Evolutionary conservation across 306 rosid species (phyloP).

Genomic region (Casuarina equisetifolia): DNA sequence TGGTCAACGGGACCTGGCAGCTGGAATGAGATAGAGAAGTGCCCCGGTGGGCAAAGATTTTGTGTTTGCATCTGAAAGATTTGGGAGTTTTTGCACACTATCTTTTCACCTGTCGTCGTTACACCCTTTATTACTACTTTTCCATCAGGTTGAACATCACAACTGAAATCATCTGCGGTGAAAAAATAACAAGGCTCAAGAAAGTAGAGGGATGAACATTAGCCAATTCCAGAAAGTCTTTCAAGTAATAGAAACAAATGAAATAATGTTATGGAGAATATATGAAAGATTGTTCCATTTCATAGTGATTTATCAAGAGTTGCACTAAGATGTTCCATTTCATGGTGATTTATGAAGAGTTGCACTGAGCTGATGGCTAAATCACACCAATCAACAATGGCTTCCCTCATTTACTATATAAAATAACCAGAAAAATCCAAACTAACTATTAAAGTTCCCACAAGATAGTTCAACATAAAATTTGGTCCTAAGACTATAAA

Average conservation of each 20-base stretch:
- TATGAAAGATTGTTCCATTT: neutral
- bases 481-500: neutral
- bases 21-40: constrained; percentile 42
- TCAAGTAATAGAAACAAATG: neutral
- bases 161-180: constrained; percentile 38
- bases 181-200: neutral
- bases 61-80: constrained; percentile 44
- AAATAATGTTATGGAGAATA: neutral
- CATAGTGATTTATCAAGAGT: neutral
- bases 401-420: neutral
- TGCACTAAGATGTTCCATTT: neutral
- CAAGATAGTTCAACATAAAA: neutral
- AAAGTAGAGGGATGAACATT: neutral
- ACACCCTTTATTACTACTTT: constrained; percentile 38
- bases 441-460: neutral
- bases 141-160: constrained; percentile 42
- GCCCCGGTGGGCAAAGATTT: constrained; percentile 43
- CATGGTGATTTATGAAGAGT: neutral
- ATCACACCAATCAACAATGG: neutral
- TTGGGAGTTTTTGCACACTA: constrained; percentile 35
- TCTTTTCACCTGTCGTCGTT: constrained; percentile 40
- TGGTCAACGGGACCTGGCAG: constrained; percentile 45
- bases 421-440: neutral
- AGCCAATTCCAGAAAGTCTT: neutral
- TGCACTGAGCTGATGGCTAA: neutral